A percentile compares a stretch with the other conserved stretches of the same genome.
Conservation (phyloP, 805 yeast genomes). For the Metschnikowia peoriensis region DNA sequence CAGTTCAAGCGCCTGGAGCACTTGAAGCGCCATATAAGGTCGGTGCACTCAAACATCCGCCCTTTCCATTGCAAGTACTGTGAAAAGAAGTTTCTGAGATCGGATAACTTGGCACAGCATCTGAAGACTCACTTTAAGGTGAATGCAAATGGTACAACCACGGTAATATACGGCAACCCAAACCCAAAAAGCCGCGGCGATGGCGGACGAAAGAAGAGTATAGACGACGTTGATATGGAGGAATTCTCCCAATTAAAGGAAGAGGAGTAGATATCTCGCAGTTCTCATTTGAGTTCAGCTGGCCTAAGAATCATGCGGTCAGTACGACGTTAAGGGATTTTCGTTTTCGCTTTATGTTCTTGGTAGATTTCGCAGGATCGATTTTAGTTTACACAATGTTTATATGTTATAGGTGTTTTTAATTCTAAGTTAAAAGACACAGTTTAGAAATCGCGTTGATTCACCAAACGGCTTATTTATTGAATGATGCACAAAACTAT, state of each 20-base stretch:
- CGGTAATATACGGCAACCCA: constrained; percentile 19
- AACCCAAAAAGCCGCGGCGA: constrained; percentile 14
- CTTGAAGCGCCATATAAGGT: constrained; percentile 41
- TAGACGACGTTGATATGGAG: constrained; percentile 9
- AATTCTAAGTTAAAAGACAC: background rate
- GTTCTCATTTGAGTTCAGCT: too few relatives aligned
- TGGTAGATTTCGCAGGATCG: background rate
- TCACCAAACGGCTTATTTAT: too few relatives aligned
- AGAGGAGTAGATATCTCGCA: background rate
- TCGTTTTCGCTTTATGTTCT: background rate
- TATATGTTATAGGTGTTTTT: background rate
- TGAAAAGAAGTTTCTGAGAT: constrained; percentile 42
- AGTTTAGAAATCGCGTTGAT: too few relatives aligned
- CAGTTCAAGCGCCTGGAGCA: constrained; percentile 45
- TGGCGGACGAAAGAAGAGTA: constrained; percentile 16
- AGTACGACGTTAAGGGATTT: too few relatives aligned
- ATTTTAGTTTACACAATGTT: background rate
- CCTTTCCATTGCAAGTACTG: constrained; percentile 47
- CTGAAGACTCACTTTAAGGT: constrained; percentile 41
- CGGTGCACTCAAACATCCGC: constrained; percentile 44
- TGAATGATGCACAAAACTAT: too few relatives aligned
- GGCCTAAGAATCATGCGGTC: too few relatives aligned
- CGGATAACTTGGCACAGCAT: constrained; percentile 45
- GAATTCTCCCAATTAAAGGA: background rate
- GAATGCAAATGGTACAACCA: constrained; percentile 27